Conservation (phyloP, 345 rosid species). For the Populus deltoides region DNA sequence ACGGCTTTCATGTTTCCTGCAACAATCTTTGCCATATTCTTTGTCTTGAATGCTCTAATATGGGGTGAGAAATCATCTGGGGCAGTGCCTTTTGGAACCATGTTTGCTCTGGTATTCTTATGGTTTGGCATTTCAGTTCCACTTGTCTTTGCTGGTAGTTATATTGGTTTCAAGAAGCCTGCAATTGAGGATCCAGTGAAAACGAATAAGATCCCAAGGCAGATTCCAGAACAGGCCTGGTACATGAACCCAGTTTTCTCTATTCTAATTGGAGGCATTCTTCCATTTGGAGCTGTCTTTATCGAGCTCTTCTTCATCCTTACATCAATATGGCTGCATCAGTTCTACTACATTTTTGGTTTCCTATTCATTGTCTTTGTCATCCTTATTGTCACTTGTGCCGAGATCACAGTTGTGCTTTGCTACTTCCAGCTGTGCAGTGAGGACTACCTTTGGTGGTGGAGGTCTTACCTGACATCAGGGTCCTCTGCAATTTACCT, state of each 20-base stretch:
- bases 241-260: conserved; percentile 85
- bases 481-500: conserved; percentile 88
- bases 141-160: conserved; percentile 69
- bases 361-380: conserved; percentile 82
- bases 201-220: conserved; percentile 88
- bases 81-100: conserved; percentile 91
- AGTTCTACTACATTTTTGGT: conserved; percentile 91
- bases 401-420: conserved; percentile 83
- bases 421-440: conserved; percentile 95
- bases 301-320: conserved; percentile 93
- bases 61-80: conserved; percentile 97
- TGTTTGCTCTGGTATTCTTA: conserved; percentile 73
- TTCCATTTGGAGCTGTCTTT: conserved; percentile 93
- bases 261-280: conserved; percentile 80
- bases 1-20: conserved; percentile 81
- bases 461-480: conserved; percentile 89
- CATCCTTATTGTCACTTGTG: conserved; percentile 76
- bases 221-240: conserved; percentile 79
- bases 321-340: conserved; percentile 86
- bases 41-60: conserved; percentile 72
- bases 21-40: conserved; percentile 57
- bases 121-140: conserved; percentile 98
- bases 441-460: conserved; percentile 97
- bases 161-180: conserved; percentile 70
- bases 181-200: conserved; percentile 76